Base-by-base conservation (phyloP, 1,139 yeast genomes). In the Pichia sp. region DNA sequence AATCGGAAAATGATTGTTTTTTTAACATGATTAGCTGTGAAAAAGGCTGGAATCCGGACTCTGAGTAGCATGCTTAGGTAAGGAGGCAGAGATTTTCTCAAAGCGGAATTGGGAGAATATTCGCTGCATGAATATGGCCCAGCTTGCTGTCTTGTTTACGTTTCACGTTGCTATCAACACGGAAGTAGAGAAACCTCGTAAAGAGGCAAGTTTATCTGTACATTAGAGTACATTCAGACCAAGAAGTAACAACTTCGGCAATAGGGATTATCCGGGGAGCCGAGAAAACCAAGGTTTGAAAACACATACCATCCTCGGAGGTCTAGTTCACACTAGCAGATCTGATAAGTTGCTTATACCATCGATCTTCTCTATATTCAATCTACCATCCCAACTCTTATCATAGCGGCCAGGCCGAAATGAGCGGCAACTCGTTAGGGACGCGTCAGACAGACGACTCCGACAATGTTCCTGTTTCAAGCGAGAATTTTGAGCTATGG, bases 401-500 rank as follows among this genome's bases (percentile, higher is more conserved):
- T 14, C 20, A n/a, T 38, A 42, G 20, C 17, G 20, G 9, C 14
- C 14, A 42, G 20, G 10, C 9, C 30, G 4, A 16, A 9, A 46
- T 46, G 40, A n/a, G 14, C 12, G 16, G 16, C 9, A 8, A n/a
- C 17, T 14, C 17, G 14, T 5, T n/a, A 14, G 17, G 41, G 7
- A n/a, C 41, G 17, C 6, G 17, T 38, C 17, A 4, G 3, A 4
- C 41, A 7, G 48, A 46, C 20, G 61, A 57, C 41, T 42, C 42
- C 17, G 53, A 58, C 20, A 8, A 3, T 12, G 61, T 57, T 30
- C 60, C 63, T 8, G 55, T 60, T 20, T 56, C 61, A 4, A 60
- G 55, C 63, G 87, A 85, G 9, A 90, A 90, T 65, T 91, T 89
- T 67, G 97, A 92, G 67, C 90, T 87, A 71, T 89, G 96, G 97